Evolutionary conservation across 352 stramenopile species (phyloP), one percentile per base, ranked within the genome.

Genomic region (Globisporangium acanthophoron): DNA sequence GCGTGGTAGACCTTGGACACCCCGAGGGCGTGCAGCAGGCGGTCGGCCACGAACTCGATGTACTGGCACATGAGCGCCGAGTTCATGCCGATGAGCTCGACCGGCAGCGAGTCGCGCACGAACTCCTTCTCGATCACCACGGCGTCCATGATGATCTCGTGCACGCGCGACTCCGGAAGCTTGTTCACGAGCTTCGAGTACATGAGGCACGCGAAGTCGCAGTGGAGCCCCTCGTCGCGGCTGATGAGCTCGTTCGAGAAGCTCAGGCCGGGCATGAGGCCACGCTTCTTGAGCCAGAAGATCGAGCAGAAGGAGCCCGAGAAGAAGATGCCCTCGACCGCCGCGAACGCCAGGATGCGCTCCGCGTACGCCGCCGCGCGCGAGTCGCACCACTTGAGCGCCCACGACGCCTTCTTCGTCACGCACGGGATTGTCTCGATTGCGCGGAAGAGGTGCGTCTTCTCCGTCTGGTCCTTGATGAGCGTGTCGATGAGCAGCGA

Each of bases 51-150:
- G 69, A 99, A 99, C 81, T 99, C 86, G 78, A 99, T 99, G 88
- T 99, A 99, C 70, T 98, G 81, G 64, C 88, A 96, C 97, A 99
- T 99, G 58, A 99, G 80, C 45, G 58, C 55, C 54, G 85, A 94
- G 85, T 99, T 99, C 97, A 99, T 99, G 51, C 97, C 97, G 67
- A 99, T 99, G 58, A 99, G 82, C 72, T 99, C 96, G 16, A 99
- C 97, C 13, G 97, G 96, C 18, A 99, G 85, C 54, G 96, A 97
- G 62, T 98, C 93, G 29, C 80, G 78, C 53, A 99, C 93, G 65
- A 99, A 99, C 76, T 99, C 95, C 74, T 98, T 91, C 80, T 99
- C 97, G 67, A 99, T 99, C 43, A 73, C 65, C 16, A 99, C 97
- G 35, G 97, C 97, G 55, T 98, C 88, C 33, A 73, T 78, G 62